These are phyloP conservation scores for Colletotrichum gloeosporioides DNA, from an alignment of 2,329 filamentous ascomycete genomes.

Conservation along the genomic window DNA sequence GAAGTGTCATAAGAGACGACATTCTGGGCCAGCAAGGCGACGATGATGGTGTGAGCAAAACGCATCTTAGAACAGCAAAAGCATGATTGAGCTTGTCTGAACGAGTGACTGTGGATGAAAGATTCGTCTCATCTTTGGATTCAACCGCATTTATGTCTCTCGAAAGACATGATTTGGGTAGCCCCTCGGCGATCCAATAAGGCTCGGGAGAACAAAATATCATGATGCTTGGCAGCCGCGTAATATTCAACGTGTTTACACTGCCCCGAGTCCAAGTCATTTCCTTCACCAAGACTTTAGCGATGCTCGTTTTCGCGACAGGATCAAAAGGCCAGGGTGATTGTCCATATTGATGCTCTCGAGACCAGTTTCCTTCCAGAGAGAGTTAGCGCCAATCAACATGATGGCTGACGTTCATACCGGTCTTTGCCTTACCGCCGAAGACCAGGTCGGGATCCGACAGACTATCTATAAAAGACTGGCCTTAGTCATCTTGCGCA, in stretches of 20 bases:
- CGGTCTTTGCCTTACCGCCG: background rate
- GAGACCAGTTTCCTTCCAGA: background rate
- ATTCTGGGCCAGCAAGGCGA: background rate
- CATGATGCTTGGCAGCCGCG: background rate
- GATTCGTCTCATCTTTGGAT: background rate
- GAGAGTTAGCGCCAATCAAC: background rate
- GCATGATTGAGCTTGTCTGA: background rate
- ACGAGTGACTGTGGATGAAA: background rate
- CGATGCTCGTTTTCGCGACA: background rate
- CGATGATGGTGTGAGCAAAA: background rate
- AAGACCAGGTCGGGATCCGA: background rate
- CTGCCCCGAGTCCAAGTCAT: background rate
- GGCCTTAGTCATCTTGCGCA: background rate
- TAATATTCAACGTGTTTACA: background rate
- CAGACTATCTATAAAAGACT: background rate
- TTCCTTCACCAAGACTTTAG: background rate
- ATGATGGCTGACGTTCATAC: background rate
- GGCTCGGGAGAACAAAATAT: background rate
- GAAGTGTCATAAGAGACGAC: background rate
- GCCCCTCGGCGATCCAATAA: background rate
- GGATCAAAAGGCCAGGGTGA: background rate
- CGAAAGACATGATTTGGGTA: background rate
- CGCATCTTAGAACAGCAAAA: background rate
- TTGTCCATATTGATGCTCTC: background rate
- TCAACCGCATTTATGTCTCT: background rate